These are phyloP conservation scores for Candida parachauliodes DNA, from an alignment of 805 yeast genomes.

Conservation along the genomic window DNA sequence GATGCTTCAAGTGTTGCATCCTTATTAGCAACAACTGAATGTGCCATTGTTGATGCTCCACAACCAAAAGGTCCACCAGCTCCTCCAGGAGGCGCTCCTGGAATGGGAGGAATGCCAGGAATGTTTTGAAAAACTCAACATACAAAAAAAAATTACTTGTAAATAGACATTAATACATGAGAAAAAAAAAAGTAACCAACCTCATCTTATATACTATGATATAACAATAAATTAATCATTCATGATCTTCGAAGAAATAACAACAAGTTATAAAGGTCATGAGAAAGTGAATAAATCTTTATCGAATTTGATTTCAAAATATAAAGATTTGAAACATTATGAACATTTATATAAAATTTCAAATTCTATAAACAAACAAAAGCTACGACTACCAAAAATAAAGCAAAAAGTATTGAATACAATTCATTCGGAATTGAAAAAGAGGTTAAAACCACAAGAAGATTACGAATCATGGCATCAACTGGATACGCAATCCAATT, in stretches of 20 bases:
- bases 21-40: constrained; percentile 94
- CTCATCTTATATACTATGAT: constrained; percentile 7
- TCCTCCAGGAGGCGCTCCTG: constrained; percentile 50
- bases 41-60: constrained; percentile 96
- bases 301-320: constrained; percentile 13
- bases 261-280: constrained; percentile 6
- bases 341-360: constrained; percentile 11
- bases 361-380: constrained; percentile 6
- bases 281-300: constrained; percentile 4
- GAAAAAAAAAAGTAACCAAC: constrained; percentile 5
- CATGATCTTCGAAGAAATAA: constrained; percentile 11
- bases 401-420: constrained; percentile 16
- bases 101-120: constrained; percentile 38
- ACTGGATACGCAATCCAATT: not conserved
- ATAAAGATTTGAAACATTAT: constrained; percentile 16
- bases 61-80: constrained; percentile 58
- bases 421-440: constrained; percentile 24
- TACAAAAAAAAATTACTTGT: no score
- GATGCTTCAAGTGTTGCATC: constrained; percentile 99
- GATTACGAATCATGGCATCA: constrained; percentile 33
- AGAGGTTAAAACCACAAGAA: constrained; percentile 27
- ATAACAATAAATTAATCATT: not conserved
- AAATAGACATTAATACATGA: constrained; percentile 2
- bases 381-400: constrained; percentile 10
- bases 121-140: constrained; percentile 21